Evolutionary conservation across 176 grass and related monocot species (phyloP).

Genomic region (Triticum monococcum): DNA sequence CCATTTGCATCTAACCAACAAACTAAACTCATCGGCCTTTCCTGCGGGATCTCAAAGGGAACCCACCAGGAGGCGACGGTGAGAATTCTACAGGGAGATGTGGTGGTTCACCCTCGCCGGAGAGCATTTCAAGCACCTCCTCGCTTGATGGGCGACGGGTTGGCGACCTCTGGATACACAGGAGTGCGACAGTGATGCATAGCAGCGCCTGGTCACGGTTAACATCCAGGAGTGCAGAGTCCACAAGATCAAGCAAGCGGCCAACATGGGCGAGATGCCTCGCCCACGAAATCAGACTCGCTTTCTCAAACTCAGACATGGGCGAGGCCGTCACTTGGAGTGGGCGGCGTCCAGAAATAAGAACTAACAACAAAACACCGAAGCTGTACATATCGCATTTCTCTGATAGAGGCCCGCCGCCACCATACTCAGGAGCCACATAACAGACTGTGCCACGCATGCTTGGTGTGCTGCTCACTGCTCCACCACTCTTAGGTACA

Average conservation of each 20-base stretch:
- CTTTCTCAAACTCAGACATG: conserved; percentile 90
- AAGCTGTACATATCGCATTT: conserved; percentile 99
- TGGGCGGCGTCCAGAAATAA: conserved; percentile 82
- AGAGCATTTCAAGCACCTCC: conserved; percentile 70
- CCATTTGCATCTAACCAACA: conserved; percentile 31
- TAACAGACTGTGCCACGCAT: conserved; percentile 98
- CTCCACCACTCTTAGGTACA: conserved; percentile 68
- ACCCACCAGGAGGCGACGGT: conserved; percentile 68
- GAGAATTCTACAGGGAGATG: conserved; percentile 83
- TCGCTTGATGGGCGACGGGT: conserved; percentile 63
- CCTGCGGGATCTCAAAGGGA: conserved; percentile 67
- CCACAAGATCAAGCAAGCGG: conserved; percentile 80
- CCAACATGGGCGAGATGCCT: conserved; percentile 79
- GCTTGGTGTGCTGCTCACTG: conserved; percentile 88
- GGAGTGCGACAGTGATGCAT: conserved; percentile 78
- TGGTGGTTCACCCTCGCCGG: conserved; percentile 64
- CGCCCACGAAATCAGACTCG: conserved; percentile 87
- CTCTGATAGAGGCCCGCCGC: conserved; percentile 76
- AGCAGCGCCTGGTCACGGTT: conserved; percentile 72
- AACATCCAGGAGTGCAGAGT: conserved; percentile 61
- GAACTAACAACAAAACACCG: conserved; percentile 80
- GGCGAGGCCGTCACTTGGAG: conserved; percentile 84
- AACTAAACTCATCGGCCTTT: conserved; percentile 69
- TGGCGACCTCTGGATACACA: conserved; percentile 87
- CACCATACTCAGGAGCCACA: conserved; percentile 85